Evolutionary conservation across 2,329 filamentous ascomycete genomes (phyloP).

Genomic region (Podosphaera fusca): DNA sequence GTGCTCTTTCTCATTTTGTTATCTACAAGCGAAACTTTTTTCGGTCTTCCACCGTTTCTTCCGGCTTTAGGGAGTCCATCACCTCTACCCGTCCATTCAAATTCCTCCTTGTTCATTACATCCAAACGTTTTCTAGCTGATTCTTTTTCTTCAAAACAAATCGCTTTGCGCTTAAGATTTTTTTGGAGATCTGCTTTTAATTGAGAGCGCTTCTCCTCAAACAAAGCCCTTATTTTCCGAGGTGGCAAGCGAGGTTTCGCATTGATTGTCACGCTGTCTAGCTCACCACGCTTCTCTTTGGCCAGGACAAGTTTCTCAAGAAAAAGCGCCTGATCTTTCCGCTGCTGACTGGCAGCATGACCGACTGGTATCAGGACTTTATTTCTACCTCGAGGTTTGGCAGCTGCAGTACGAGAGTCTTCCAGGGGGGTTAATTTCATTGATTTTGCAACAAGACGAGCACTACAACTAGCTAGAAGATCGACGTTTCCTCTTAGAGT

Average conservation of each 20-base stretch:
- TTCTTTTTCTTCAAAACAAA: not conserved
- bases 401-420: slow-evolving; percentile 7
- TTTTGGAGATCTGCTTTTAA: slow-evolving; percentile 6
- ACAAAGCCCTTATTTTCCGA: slow-evolving; percentile 8
- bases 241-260: slow-evolving; percentile 17
- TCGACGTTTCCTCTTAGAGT: slow-evolving; percentile 37
- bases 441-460: slow-evolving; percentile 45
- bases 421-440: slow-evolving; percentile 26
- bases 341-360: slow-evolving; percentile 12
- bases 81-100: slow-evolving; percentile 1
- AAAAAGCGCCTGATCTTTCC: slow-evolving; percentile 28
- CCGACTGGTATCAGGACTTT: slow-evolving; percentile 7
- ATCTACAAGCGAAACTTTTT: not conserved
- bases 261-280: slow-evolving; percentile 39
- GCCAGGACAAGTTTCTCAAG: slow-evolving; percentile 40
- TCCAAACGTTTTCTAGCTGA: slow-evolving; percentile 5
- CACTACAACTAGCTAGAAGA: slow-evolving; percentile 45
- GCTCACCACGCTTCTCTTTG: slow-evolving; percentile 40
- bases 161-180: slow-evolving; percentile 3
- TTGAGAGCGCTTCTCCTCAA: slow-evolving; percentile 5
- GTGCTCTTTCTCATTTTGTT: not conserved
- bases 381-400: slow-evolving; percentile 1
- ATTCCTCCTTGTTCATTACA: slow-evolving; percentile 8
- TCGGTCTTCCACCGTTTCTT: not conserved
- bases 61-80: not conserved